Base-by-base conservation (phyloP, 352 stramenopile genomes). In the Phytopythium vexans region DNA sequence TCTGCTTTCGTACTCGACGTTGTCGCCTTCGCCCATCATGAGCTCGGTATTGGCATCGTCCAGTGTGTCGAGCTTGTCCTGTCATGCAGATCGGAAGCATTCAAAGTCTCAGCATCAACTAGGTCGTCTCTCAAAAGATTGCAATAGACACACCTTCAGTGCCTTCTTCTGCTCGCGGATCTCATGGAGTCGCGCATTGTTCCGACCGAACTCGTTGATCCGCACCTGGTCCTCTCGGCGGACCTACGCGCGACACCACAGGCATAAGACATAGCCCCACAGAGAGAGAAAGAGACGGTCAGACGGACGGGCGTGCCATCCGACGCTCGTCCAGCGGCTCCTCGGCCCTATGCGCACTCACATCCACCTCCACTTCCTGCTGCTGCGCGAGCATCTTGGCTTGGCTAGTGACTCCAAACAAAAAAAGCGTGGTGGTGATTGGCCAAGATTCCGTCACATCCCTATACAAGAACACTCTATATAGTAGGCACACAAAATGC, bases 161-260 rank as follows among this genome's bases (percentile, higher is more conserved):
- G 77, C 72, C 56, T 94, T 88, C 62, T 89, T 88, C 65, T 98
- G 89, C 31, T 88, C 83, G 63, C 86, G 77, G 41, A 98, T 82
- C 70, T 98, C 93, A 64, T 97, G 72, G 56, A 98, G 73, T 41
- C 86, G 68, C 34, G 92, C 92, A 78, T 99, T 99, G 66, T 98
- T 89, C 55, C 89, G 78, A 54, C 95, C 96, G 72, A 99, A 99
- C 68, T 98, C 93, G 72, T 99, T 99, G 66, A 99, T 99, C 45
- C 87, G 84, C 62, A 97, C 67, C 78, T 99, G 96, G 77, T 99
- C 96, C 73, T 98, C 91, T 56, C 86, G 83, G 48, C 94, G 89
- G 49, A 99, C 95, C 88, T 99, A 59, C n/a, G 46, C 41, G 8
- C 54, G 33, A 9, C 15, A 46, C 38, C 56, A 37, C 21, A 27